phyloP scores from a whole-genome alignment of 2,329 filamentous ascomycete species.

The Hirsutella rhossiliensis region DNA sequence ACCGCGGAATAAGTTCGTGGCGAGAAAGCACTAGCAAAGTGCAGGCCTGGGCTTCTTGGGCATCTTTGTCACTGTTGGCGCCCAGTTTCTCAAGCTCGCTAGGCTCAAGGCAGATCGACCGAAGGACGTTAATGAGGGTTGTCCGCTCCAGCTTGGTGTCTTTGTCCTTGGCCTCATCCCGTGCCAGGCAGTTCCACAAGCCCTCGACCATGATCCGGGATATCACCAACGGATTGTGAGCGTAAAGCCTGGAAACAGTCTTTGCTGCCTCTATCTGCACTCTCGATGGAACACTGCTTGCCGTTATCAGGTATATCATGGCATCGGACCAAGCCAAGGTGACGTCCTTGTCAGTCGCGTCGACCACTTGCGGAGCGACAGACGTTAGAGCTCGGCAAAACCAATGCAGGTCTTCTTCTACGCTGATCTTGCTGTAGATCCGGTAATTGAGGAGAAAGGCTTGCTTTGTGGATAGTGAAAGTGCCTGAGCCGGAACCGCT shows the following conservation, averaged over 20 bases:
- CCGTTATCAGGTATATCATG: slow-evolving; percentile 66
- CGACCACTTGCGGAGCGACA: slow-evolving; percentile 41
- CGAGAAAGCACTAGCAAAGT: slow-evolving; percentile 68
- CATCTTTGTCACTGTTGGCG: slow-evolving; percentile 28
- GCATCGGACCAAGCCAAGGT: slow-evolving; percentile 70
- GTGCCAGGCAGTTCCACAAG: slow-evolving; percentile 68
- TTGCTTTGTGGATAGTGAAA: slow-evolving; percentile 64
- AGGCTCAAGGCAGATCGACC: slow-evolving; percentile 49
- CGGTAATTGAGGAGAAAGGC: slow-evolving; percentile 79
- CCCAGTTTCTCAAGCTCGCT: slow-evolving; percentile 35
- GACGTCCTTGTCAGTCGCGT: slow-evolving; percentile 34
- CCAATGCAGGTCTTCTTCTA: slow-evolving; percentile 70
- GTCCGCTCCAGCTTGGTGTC: slow-evolving; percentile 58
- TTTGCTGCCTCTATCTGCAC: slow-evolving; percentile 52
- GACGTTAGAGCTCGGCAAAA: slow-evolving; percentile 57
- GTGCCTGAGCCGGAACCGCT: slow-evolving; percentile 49
- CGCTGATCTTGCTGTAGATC: slow-evolving; percentile 68
- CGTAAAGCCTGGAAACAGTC: slow-evolving; percentile 54
- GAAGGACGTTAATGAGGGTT: slow-evolving; percentile 49
- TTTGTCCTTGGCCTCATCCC: slow-evolving; percentile 59
- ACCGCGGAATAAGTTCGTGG: slow-evolving; percentile 61
- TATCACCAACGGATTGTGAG: slow-evolving; percentile 42
- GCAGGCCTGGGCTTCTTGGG: slow-evolving; percentile 60
- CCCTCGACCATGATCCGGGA: slow-evolving; percentile 56
- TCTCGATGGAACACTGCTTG: slow-evolving; percentile 44